A percentile compares a stretch with the other conserved stretches of the same genome.
These are phyloP conservation scores for Boletales sp. DNA, from an alignment of 768 basidiomycete species.

Conservation along the genomic window DNA sequence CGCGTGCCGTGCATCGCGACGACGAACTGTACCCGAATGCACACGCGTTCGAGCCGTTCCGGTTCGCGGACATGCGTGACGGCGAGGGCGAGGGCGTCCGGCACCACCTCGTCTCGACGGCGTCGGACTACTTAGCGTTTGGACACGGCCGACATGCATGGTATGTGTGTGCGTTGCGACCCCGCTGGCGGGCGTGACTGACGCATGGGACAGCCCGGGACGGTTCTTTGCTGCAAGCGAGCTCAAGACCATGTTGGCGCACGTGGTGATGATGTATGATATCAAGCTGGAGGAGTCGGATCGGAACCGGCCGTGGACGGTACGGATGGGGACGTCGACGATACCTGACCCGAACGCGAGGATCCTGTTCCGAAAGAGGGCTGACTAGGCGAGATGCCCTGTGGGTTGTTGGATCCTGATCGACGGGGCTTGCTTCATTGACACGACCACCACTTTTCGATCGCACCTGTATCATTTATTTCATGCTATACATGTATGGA, in stretches of 20 bases:
- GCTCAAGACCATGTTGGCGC: slow-evolving; percentile 46
- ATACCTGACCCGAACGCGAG: neutral
- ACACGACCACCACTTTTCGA: no score
- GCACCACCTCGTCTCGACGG: slow-evolving; percentile 34
- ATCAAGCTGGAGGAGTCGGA: slow-evolving; percentile 9
- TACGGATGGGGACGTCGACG: neutral
- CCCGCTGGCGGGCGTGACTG: neutral
- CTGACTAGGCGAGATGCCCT: neutral
- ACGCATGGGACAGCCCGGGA: slow-evolving; percentile 7
- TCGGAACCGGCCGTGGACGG: neutral
- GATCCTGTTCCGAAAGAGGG: slow-evolving; percentile 14
- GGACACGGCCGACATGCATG: slow-evolving; percentile 32
- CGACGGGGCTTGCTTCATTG: no score
- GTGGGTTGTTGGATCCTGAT: no score
- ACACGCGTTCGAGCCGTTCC: slow-evolving; percentile 44
- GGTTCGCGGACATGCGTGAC: slow-evolving; percentile 40
- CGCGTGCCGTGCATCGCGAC: slow-evolving; percentile 21
- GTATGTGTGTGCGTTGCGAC: slow-evolving; percentile 10
- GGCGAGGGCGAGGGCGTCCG: slow-evolving; percentile 28
- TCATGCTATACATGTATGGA: no score
- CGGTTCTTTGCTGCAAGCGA: slow-evolving; percentile 43
- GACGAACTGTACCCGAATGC: slow-evolving; percentile 30
- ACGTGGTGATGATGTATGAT: slow-evolving; percentile 33
- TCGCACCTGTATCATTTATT: no score
- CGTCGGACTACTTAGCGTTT: slow-evolving; percentile 34